Evolutionary conservation across 768 basidiomycete genomes (phyloP), one percentile per base, ranked within the genome.

Genomic region (Agaricus blazei): DNA sequence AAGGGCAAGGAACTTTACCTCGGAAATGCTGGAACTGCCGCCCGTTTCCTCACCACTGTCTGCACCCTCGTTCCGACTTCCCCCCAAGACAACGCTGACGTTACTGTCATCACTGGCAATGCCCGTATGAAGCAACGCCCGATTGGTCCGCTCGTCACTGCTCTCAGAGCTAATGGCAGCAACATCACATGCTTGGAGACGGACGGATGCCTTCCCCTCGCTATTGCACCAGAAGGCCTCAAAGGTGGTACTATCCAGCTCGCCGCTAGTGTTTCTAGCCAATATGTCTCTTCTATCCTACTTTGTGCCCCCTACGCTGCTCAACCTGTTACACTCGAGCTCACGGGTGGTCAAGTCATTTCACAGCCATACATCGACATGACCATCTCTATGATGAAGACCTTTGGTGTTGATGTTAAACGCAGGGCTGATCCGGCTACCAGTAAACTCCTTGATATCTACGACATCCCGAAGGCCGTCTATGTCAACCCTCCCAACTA

Each of bases 361-460:
- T 97, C 93, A 4, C 96, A 98, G 72, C 94, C 94, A 0, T 99
- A 98, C 74, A 98, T 99, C 69, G 95, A 99, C 73, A 98, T 98
- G 97, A 98, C 97, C 8, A 88, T 97, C 62, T 85, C 93, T 8
- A 97, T 99, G 88, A 98, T 99, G 97, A 78, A 78, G 59, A 83
- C 88, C 7, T 99, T 99, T 67, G 96, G 94, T 3, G 75, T 98
- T 58, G 62, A 76, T 8, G 95, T 93, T 48, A 70, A 72, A 15
- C 82, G 96, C 46, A 77, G 88, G 56, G 67, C 63, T 14, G 90
- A 90, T 61, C 61, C 78, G 0, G 68, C 64, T 28, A 80, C 81
- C 0, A 88, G 90, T 4, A 78, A 81, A 48, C 71, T 70, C 1
- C 73, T 90, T 55, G 87, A 98, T 66, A 73, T 90, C 31, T 99